Evolutionary conservation across 2,329 filamentous ascomycete genomes (phyloP).

Genomic region (Ambrosiella xylebori): DNA sequence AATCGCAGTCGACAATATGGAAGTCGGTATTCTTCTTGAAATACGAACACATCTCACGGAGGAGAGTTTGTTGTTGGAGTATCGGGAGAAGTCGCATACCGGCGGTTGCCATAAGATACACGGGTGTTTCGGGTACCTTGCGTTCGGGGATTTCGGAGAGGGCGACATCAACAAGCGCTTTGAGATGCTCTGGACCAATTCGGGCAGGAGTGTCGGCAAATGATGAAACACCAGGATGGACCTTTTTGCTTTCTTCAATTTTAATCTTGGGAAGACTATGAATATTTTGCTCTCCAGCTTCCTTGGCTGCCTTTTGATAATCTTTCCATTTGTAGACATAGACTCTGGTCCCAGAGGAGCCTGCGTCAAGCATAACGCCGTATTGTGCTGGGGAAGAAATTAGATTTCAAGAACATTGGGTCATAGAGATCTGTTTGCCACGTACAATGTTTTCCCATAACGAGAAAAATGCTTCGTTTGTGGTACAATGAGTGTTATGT

Average conservation of each 20-base stretch:
- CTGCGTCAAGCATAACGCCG: constrained; percentile 92
- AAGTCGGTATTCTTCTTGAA: constrained; percentile 62
- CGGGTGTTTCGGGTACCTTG: constrained; percentile 66
- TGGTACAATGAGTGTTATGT: no score
- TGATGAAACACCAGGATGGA: constrained; percentile 78
- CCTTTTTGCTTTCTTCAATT: constrained; percentile 84
- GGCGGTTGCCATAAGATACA: constrained; percentile 90
- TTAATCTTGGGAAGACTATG: constrained; percentile 60
- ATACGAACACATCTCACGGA: constrained; percentile 69
- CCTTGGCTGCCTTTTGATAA: constrained; percentile 32
- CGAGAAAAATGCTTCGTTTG: no score
- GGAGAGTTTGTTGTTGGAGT: constrained; percentile 51
- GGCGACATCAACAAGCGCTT: constrained; percentile 66
- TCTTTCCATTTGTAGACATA: constrained; percentile 93
- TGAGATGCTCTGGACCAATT: constrained; percentile 68
- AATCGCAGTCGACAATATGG: constrained; percentile 69
- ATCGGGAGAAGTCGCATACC: constrained; percentile 78
- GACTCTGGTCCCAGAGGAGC: constrained; percentile 87
- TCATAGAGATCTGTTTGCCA: not conserved
- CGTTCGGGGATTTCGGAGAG: constrained; percentile 58
- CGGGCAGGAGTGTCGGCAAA: constrained; percentile 62
- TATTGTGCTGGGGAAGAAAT: constrained; percentile 39
- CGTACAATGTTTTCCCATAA: constrained; percentile 25
- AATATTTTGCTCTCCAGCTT: constrained; percentile 28
- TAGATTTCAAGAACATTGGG: not conserved